Conservation (phyloP, 495 filamentous ascomycete species). For the Durotheca rogersii region DNA sequence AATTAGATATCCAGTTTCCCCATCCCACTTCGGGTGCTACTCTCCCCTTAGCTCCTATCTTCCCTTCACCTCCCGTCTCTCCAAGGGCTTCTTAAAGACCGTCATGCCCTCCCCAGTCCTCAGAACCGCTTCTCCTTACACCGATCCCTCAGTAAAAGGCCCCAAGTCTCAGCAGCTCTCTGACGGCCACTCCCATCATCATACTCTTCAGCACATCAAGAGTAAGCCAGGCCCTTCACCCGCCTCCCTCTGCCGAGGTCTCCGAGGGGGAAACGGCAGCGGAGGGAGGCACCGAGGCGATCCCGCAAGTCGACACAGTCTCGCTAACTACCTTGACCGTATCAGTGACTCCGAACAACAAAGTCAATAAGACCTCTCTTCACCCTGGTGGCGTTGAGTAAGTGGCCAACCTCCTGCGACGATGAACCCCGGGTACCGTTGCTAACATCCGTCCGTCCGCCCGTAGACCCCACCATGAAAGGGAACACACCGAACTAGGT, state of each 20-base stretch:
- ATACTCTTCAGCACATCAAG: constrained; percentile 38
- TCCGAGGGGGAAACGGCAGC: constrained; percentile 43
- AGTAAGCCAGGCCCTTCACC: too few species aligned
- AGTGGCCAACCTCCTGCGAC: constrained; percentile 42
- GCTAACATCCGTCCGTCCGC: constrained; percentile 36
- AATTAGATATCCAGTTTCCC: constrained; percentile 30
- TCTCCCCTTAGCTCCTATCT: constrained; percentile 25
- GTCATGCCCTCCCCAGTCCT: constrained; percentile 52
- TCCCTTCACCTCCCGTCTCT: constrained; percentile 18
- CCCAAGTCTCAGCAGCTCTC: constrained; percentile 46
- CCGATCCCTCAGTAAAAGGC: constrained; percentile 49
- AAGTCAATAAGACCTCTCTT: constrained; percentile 83
- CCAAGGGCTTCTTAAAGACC: constrained; percentile 39
- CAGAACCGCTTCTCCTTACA: constrained; percentile 52
- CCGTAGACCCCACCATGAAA: constrained; percentile 62
- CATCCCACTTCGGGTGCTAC: constrained; percentile 31
- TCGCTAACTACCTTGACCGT: constrained; percentile 12
- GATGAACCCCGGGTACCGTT: constrained; percentile 15
- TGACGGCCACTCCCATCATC: constrained; percentile 31
- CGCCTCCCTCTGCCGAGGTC: too few species aligned
- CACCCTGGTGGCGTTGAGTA: constrained; percentile 91
- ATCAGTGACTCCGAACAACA: constrained; percentile 66
- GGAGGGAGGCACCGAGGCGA: too few species aligned
- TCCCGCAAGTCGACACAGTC: too few species aligned
- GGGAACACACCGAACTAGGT: constrained; percentile 88